Evolutionary conservation across 768 basidiomycete species (phyloP), one percentile per base, ranked within the genome.

Genomic region (Agrocybe praecox): DNA sequence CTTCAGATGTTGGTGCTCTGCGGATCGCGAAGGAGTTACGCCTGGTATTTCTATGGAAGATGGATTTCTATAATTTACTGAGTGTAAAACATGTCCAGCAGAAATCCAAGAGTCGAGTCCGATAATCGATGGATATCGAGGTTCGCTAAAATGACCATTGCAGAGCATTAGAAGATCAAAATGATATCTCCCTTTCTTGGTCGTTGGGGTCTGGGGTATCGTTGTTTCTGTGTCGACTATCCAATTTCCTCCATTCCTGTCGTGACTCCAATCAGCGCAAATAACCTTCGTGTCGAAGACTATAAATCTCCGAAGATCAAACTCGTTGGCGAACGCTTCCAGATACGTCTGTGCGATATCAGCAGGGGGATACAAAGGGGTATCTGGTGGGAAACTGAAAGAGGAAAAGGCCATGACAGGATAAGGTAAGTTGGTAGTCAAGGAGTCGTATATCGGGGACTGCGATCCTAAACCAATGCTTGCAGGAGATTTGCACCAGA

Each of bases 371-470:
- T 80, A 94, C 23, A 92, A 74, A 1, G 86, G 78, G 0, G 91
- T 92, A 2, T 81, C 83, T 0, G 89, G 86, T 0, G 89, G 89
- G 64, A 92, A 93, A 1, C 77, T 64, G 64, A 82, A 85, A 46
- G 79, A 80, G 1, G 79, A 73, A 62, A 77, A 93, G 2, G 81
- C 81, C 92, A 94, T 94, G 48, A 87, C 56, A 1, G 88, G 88
- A 61, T 93, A 89, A 0, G 92, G 89, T 5, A 94, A 67, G 62
- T 94, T 94, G 1, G 92, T 88, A n/a, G 87, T 88, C 12, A 94
- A 74, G 0, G 88, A 87, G 64, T 93, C 88, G 64, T 94, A 94
- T 9, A 92, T 65, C 1, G 92, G 84, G 1, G 89, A 88, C 36
- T 40, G 36, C n/a, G 12, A 6, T 6, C 36, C 36, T n/a, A 40